Evolutionary conservation across 805 yeast genomes (phyloP).

Genomic region (Saccharomycopsis fodiens): DNA sequence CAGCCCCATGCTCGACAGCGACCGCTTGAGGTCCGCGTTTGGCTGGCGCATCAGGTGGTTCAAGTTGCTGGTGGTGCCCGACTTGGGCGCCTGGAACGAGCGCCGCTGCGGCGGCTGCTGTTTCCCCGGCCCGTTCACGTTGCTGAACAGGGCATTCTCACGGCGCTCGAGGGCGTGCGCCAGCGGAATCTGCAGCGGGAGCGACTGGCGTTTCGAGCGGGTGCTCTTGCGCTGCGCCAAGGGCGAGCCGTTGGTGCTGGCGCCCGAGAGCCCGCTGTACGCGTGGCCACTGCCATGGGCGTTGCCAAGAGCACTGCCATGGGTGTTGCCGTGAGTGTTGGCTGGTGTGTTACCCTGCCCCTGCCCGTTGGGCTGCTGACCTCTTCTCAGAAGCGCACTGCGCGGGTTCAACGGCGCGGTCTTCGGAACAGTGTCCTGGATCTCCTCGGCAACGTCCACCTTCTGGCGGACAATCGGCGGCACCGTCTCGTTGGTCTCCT

Average conservation of each 20-base stretch:
- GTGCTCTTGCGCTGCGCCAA: not conserved
- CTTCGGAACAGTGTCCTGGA: not conserved
- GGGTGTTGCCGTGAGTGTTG: not conserved
- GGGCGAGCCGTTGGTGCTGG: not conserved
- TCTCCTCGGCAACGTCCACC: not conserved
- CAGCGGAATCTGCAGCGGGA: slow-evolving; percentile 15
- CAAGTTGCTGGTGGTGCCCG: not conserved
- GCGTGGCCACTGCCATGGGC: not conserved
- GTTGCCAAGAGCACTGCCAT: no score
- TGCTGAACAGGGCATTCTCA: slow-evolving; percentile 1
- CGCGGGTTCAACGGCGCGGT: no score
- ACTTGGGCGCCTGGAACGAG: not conserved
- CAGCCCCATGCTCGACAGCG: slow-evolving; percentile 14
- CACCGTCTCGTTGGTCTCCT: not conserved
- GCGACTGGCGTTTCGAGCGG: slow-evolving; percentile 6
- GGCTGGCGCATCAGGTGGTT: not conserved
- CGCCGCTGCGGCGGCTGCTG: not conserved
- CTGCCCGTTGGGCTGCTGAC: not conserved
- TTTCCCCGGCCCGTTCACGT: not conserved
- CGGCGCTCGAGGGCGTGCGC: slow-evolving; percentile 11
- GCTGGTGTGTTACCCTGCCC: not conserved
- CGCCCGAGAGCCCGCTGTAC: not conserved
- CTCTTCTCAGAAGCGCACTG: not conserved
- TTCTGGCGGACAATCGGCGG: not conserved
- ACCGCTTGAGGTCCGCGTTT: not conserved